Evolutionary conservation across 805 yeast species (phyloP).

Genomic region (Wickerhamomyces ciferrii): DNA sequence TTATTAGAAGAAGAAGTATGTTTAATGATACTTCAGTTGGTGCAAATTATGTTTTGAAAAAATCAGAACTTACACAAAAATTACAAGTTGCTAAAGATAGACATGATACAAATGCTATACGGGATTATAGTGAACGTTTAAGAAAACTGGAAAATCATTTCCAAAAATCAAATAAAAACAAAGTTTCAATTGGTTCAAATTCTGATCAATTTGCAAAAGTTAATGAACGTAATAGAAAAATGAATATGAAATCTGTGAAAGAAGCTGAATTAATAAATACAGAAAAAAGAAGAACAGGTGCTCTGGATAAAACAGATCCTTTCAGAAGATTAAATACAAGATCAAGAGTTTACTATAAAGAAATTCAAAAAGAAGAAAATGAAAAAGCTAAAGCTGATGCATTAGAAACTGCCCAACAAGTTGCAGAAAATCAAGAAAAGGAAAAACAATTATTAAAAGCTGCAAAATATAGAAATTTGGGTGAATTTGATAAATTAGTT

Average conservation of each 20-base stretch:
- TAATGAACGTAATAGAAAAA: slow-evolving; percentile 63
- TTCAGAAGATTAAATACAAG: slow-evolving; percentile 86
- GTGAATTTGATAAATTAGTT: slow-evolving; percentile 50
- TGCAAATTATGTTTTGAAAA: slow-evolving; percentile 71
- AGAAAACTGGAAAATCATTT: slow-evolving; percentile 36
- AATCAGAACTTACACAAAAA: slow-evolving; percentile 67
- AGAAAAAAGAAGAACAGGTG: slow-evolving; percentile 41
- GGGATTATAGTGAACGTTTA: slow-evolving; percentile 7
- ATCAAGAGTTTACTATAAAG: slow-evolving; percentile 73
- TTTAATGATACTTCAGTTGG: slow-evolving; percentile 55
- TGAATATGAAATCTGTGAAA: slow-evolving; percentile 72
- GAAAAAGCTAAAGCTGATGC: slow-evolving; percentile 54
- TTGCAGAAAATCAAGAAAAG: slow-evolving; percentile 35
- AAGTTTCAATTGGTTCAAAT: slow-evolving; percentile 27
- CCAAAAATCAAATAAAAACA: slow-evolving; percentile 26
- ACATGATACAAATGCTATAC: slow-evolving; percentile 41
- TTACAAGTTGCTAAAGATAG: slow-evolving; percentile 63
- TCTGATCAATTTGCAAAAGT: slow-evolving; percentile 19
- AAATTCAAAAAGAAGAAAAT: slow-evolving; percentile 48
- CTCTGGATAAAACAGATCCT: slow-evolving; percentile 61
- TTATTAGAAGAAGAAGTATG: slow-evolving; percentile 67
- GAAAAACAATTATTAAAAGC: slow-evolving; percentile 40
- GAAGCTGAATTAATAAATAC: slow-evolving; percentile 69
- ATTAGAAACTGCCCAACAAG: slow-evolving; percentile 35
- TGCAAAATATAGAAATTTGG: slow-evolving; percentile 53